Conservation (phyloP, 768 basidiomycete species). For the Amanita molliuscula region DNA sequence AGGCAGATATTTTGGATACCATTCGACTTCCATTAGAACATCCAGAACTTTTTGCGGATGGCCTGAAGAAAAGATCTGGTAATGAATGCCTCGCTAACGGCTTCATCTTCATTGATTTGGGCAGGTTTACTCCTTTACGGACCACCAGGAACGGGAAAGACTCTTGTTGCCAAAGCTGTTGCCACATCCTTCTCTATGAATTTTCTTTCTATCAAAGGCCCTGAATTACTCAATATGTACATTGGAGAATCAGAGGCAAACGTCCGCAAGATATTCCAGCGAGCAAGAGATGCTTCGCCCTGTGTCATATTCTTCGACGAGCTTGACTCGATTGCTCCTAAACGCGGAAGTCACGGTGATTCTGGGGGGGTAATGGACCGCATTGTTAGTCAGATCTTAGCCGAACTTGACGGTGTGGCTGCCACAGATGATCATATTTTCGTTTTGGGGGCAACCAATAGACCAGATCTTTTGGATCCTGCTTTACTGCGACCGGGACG, state of each 20-base stretch:
- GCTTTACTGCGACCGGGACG: conserved; percentile 84
- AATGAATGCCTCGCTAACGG: conserved; percentile 4
- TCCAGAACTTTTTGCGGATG: conserved; percentile 83
- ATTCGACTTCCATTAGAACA: conserved; percentile 86
- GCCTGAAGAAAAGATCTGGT: conserved; percentile 95
- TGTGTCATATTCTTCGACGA: conserved; percentile 98
- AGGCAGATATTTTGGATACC: conserved; percentile 90
- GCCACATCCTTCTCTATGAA: conserved; percentile 92
- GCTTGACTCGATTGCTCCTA: conserved; percentile 89
- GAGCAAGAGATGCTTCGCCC: conserved; percentile 83
- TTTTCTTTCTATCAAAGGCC: conserved; percentile 96
- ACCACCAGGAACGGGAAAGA: conserved; percentile 94
- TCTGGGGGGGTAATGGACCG: conserved; percentile 98
- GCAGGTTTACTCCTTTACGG: conserved; percentile 89
- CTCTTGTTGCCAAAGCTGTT: conserved; percentile 90
- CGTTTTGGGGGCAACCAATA: conserved; percentile 93
- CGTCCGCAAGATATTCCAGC: conserved; percentile 85
- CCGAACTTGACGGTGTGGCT: conserved; percentile 89
- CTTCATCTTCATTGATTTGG: not conserved
- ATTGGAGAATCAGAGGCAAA: conserved; percentile 98
- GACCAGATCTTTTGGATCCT: conserved; percentile 86
- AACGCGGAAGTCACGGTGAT: conserved; percentile 90
- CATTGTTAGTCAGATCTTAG: conserved; percentile 89
- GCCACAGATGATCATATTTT: conserved; percentile 67
- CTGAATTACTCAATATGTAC: conserved; percentile 95